Percentiles rank a stretch among this genome's conserved stretches.
phyloP scores from a whole-genome alignment of 495 filamentous ascomycete species.

The Daldinia decipiens region DNA sequence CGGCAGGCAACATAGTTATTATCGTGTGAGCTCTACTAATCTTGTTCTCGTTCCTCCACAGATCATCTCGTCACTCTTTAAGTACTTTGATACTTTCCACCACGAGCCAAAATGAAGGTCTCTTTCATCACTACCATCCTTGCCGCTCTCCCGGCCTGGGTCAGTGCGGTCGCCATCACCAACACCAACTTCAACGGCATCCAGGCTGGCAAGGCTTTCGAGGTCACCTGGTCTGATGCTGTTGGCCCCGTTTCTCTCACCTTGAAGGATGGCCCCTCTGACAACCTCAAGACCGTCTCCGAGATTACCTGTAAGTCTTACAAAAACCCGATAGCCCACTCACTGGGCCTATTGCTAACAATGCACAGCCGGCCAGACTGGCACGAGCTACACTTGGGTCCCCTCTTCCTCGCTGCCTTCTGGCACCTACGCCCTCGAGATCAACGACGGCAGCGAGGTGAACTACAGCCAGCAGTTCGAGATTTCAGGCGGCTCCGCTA shows the following conservation, averaged over 20 bases:
- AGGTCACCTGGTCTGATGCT: constrained; percentile 54
- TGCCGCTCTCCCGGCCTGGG: constrained; percentile 53
- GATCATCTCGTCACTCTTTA: constrained; percentile 43
- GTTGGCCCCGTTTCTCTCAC: constrained; percentile 53
- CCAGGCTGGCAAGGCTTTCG: constrained; percentile 52
- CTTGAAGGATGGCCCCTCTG: constrained; percentile 49
- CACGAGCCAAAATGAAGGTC: constrained; percentile 58
- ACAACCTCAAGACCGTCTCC: constrained; percentile 50
- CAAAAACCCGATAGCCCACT: not conserved
- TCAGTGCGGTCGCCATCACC: constrained; percentile 52
- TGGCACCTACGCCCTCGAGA: constrained; percentile 58
- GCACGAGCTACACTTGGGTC: constrained; percentile 50
- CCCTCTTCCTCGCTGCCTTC: constrained; percentile 48
- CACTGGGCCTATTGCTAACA: constrained; percentile 27
- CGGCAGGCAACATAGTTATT: too few species aligned
- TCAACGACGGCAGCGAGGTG: constrained; percentile 47
- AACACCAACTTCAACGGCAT: constrained; percentile 54
- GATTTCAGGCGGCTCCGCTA: constrained; percentile 45
- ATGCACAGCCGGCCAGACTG: constrained; percentile 45
- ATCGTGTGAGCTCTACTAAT: constrained; percentile 13
- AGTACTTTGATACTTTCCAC: constrained; percentile 29
- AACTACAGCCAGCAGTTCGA: constrained; percentile 58
- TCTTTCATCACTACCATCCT: constrained; percentile 47
- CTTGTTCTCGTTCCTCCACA: constrained; percentile 4
- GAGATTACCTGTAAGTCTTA: constrained; percentile 50